A percentile compares a stretch with the other conserved stretches of the same genome.
Conservation (phyloP, 2,329 filamentous ascomycete genomes). For the Colletotrichum sp. region DNA sequence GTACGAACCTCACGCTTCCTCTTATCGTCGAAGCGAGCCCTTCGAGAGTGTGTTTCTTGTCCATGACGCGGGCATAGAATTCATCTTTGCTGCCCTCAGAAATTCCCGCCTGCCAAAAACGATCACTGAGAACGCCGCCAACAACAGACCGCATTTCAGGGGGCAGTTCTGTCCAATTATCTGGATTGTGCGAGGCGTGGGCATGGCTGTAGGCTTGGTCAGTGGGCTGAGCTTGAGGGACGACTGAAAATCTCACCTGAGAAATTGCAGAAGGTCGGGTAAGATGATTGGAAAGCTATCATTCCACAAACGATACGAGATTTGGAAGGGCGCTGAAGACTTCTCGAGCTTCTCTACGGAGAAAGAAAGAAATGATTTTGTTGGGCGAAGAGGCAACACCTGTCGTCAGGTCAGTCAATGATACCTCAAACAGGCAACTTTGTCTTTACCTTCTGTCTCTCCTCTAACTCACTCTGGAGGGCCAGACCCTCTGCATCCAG, state of each 20-base stretch:
- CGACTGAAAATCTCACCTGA: conserved; percentile 58
- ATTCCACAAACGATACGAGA: conserved; percentile 83
- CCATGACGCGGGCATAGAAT: conserved; percentile 90
- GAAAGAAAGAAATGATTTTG: conserved; percentile 90
- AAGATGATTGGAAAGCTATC: conserved; percentile 82
- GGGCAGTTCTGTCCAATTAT: conserved; percentile 81
- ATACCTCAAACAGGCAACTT: neutral
- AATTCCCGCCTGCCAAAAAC: conserved; percentile 98
- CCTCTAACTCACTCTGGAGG: conserved; percentile 79
- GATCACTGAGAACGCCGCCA: conserved; percentile 83
- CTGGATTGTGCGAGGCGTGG: conserved; percentile 87
- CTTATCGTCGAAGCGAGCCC: conserved; percentile 93
- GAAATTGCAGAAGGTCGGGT: conserved; percentile 83
- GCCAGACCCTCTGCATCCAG: conserved; percentile 81
- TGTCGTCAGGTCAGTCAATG: conserved; percentile 30
- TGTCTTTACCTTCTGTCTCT: conserved; percentile 67
- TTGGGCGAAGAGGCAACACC: conserved; percentile 80
- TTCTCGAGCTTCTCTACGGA: conserved; percentile 89
- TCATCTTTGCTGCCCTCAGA: conserved; percentile 95
- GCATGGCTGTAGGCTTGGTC: conserved; percentile 65
- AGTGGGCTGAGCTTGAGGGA: neutral
- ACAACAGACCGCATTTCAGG: conserved; percentile 79
- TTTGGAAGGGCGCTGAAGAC: conserved; percentile 72
- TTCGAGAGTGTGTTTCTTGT: conserved; percentile 88
- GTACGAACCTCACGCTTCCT: conserved; percentile 85